phyloP scores from a whole-genome alignment of 768 basidiomycete species.

The Pleurotus sapidus region DNA sequence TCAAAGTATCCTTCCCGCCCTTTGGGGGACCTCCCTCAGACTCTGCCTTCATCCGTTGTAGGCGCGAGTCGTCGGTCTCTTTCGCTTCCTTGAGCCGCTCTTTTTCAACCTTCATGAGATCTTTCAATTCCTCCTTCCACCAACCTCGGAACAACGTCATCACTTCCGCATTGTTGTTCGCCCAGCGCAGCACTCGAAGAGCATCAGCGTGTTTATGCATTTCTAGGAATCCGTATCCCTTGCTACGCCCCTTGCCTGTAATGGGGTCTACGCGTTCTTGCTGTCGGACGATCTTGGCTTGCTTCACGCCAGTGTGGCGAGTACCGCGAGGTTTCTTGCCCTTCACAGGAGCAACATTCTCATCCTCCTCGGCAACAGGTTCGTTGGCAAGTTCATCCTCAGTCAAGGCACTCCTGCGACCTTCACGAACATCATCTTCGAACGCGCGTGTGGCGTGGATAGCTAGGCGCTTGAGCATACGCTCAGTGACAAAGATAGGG shows the following conservation, averaged over 20 bases:
- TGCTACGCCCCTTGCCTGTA: conserved; percentile 83
- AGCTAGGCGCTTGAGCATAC: conserved; percentile 84
- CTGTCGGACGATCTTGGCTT: conserved; percentile 91
- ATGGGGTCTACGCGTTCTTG: conserved; percentile 85
- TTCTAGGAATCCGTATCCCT: conserved; percentile 96
- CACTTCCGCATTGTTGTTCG: conserved; percentile 82
- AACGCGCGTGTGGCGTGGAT: conserved; percentile 79
- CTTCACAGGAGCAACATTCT: conserved; percentile 15
- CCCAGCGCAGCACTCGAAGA: conserved; percentile 87
- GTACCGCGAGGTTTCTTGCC: conserved; percentile 24
- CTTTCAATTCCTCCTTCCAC: conserved; percentile 80
- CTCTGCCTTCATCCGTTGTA: conserved; percentile 61
- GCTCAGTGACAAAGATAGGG: conserved; percentile 87
- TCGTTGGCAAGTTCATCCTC: conserved; percentile 66
- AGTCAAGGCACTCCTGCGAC: conserved; percentile 55
- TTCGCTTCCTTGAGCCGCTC: conserved; percentile 38
- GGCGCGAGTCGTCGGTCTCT: conserved; percentile 36
- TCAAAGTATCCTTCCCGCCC: conserved; percentile 48
- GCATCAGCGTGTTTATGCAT: conserved; percentile 87
- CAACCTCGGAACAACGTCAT: conserved; percentile 67
- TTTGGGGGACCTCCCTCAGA: conserved; percentile 38
- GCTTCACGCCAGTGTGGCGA: conserved; percentile 58
- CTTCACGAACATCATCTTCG: conserved; percentile 70
- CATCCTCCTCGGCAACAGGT: conserved; percentile 24
- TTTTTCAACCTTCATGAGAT: conserved; percentile 55